Evolutionary conservation across 805 yeast species (phyloP), one percentile per base, ranked within the genome.

Genomic region (Saturnispora besseyi): DNA sequence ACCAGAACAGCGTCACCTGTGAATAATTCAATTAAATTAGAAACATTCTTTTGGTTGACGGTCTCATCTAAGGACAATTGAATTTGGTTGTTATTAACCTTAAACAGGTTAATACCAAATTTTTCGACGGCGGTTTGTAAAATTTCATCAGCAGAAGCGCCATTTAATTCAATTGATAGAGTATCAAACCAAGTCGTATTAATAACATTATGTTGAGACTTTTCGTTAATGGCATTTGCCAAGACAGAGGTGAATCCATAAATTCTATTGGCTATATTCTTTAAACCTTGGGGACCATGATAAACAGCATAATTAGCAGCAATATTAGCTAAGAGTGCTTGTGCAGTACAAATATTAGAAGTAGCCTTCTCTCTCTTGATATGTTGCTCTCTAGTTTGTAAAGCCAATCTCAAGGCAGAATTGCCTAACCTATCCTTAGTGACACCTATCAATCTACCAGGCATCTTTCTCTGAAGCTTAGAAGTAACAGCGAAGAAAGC

Each of bases 381-480:
- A 67, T 93, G 99, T 67, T 93, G 99, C 67, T 93, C 99, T 70
- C 99, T 84, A 4, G 99, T 93, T 73, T 93, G 99, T 58, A 93
- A 76, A 4, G 99, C 98, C 59, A 93, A 75, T 66, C 99, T 79
- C 53, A 84, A 75, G 3, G 97, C 98, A n/a, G 76, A 78, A 56
- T 85, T 81, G 21, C 96, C 97, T 48, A 90, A 72, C 62, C 98
- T 77, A 65, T 91, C 99, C 64, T 87, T 87, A 37, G 96, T 82
- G 38, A 87, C 81, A 62, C 99, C 99, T 49, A 93, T 90, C 50
- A 93, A 78, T 71, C 99, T 79, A 41, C 99, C 99, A 2, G 99
- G 99, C 66, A 93, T 88, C 68, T 90, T 93, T 64, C 99, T 80
- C 63, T 87, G 87, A 58, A 84, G 75, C 50, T 80, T 76, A 52